A percentile compares a stretch with the other conserved stretches of the same genome.
Conservation (phyloP, 306 rosid species). For the Cucurbita ficifolia region DNA sequence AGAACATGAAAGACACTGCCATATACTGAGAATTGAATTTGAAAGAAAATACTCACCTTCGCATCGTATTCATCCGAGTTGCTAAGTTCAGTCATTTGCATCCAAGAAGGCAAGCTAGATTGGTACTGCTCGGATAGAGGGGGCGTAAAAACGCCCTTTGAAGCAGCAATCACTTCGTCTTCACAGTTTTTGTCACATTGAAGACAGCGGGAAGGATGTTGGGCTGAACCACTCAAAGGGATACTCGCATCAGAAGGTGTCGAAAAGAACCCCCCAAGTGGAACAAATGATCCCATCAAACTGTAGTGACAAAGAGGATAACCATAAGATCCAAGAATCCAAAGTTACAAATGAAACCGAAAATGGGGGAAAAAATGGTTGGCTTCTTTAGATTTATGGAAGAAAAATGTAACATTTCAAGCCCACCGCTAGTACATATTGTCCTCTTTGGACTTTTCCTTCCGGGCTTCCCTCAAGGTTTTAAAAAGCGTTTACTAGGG, state of each 20-base stretch:
- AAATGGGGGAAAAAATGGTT: neutral
- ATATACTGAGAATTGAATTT: neutral
- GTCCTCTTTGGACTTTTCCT: no score
- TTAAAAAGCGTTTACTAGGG: no score
- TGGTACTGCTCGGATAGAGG: slow-evolving; percentile 33
- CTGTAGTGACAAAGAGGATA: slow-evolving; percentile 33
- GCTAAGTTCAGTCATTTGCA: slow-evolving; percentile 38
- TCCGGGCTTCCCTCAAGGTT: no score
- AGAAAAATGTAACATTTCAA: neutral
- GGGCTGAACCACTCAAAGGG: slow-evolving; percentile 31
- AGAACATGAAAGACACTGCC: neutral
- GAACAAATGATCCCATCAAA: slow-evolving; percentile 91
- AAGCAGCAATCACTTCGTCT: slow-evolving; percentile 33
- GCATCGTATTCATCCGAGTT: slow-evolving; percentile 25
- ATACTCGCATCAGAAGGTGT: slow-evolving; percentile 60
- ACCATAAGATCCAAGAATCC: neutral
- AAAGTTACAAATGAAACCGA: neutral
- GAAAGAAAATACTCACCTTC: slow-evolving; percentile 53
- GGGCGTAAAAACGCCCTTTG: slow-evolving; percentile 29
- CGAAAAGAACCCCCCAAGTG: slow-evolving; percentile 87
- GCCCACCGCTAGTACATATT: no score
- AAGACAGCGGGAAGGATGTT: slow-evolving; percentile 24
- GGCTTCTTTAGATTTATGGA: neutral
- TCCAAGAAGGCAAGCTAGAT: slow-evolving; percentile 61
- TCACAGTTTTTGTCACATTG: slow-evolving; percentile 37